Percentiles rank a stretch among this genome's conserved stretches.
phyloP scores from a whole-genome alignment of 2,329 filamentous ascomycete genomes.

The Ascochyta rabiei region DNA sequence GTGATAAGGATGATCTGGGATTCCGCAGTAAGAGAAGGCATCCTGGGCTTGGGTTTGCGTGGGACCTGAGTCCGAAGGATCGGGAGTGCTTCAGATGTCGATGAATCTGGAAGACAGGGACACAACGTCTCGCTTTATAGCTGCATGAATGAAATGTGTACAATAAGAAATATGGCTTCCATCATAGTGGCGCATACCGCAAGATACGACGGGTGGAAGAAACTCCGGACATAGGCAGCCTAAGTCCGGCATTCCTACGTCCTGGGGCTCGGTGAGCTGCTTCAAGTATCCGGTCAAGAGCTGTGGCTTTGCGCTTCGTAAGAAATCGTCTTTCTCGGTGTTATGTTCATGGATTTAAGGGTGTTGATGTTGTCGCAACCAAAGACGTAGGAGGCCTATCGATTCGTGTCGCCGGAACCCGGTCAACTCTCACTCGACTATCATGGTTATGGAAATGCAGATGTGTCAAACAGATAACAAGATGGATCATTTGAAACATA shows the following conservation, averaged over 20 bases:
- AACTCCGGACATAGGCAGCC: not conserved
- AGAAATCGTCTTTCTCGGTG: not conserved
- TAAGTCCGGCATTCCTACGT: not conserved
- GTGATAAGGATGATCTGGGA: constrained; percentile 41
- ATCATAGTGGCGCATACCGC: not conserved
- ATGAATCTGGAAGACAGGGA: not conserved
- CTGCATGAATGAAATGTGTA: too few species aligned
- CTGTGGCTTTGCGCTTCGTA: not conserved
- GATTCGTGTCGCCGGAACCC: not conserved
- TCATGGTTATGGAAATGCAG: too few species aligned
- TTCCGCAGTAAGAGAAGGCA: constrained; percentile 13
- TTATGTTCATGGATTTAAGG: not conserved
- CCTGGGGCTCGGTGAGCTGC: not conserved
- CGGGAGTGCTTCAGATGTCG: not conserved
- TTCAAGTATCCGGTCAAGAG: not conserved
- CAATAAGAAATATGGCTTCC: too few species aligned
- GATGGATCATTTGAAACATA: too few species aligned
- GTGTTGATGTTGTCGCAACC: not conserved
- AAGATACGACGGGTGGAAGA: not conserved
- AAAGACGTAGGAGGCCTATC: not conserved
- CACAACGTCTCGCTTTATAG: not conserved
- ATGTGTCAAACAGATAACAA: too few species aligned
- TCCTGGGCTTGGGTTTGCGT: not conserved
- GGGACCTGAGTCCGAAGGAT: not conserved
- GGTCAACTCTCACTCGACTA: too few species aligned